These are phyloP conservation scores for Acorus gramineus DNA, from an alignment of 106 monocot species.

Conservation along the genomic window DNA sequence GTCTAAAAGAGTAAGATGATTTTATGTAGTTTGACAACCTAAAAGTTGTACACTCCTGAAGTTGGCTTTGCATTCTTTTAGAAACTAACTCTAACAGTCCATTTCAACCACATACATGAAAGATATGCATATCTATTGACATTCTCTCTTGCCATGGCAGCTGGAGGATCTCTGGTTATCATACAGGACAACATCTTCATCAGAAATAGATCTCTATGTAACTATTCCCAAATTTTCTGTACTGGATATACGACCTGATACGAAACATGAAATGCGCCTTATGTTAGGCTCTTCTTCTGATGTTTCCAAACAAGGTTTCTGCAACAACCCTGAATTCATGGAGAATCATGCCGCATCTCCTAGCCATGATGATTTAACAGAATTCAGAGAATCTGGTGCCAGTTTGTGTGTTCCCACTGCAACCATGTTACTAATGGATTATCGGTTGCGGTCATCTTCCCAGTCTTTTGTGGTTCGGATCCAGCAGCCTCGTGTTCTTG, in stretches of 20 bases:
- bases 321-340: slow-evolving; percentile 6
- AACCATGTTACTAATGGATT: slow-evolving; percentile 91
- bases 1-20: no score
- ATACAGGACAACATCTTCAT: slow-evolving; percentile 67
- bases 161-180: slow-evolving; percentile 92
- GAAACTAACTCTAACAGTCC: no score
- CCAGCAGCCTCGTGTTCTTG: slow-evolving; percentile 85
- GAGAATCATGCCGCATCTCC: background rate
- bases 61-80: no score
- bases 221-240: slow-evolving; percentile 82
- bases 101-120: no score
- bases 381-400: slow-evolving; percentile 9
- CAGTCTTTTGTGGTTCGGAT: slow-evolving; percentile 78
- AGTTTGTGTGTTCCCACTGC: slow-evolving; percentile 38
- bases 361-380: slow-evolving; percentile 3
- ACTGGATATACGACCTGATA: slow-evolving; percentile 80
- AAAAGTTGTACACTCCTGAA: no score
- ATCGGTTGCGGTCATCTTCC: slow-evolving; percentile 71
- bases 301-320: slow-evolving; percentile 29
- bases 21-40: no score
- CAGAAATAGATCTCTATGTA: slow-evolving; percentile 76
- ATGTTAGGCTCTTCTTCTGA: slow-evolving; percentile 84
- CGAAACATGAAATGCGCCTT: slow-evolving; percentile 83
- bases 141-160: slow-evolving; percentile 24
- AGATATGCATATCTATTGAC: no score